Base-by-base conservation (phyloP, 495 filamentous ascomycete genomes). In the Darksidea phi region DNA sequence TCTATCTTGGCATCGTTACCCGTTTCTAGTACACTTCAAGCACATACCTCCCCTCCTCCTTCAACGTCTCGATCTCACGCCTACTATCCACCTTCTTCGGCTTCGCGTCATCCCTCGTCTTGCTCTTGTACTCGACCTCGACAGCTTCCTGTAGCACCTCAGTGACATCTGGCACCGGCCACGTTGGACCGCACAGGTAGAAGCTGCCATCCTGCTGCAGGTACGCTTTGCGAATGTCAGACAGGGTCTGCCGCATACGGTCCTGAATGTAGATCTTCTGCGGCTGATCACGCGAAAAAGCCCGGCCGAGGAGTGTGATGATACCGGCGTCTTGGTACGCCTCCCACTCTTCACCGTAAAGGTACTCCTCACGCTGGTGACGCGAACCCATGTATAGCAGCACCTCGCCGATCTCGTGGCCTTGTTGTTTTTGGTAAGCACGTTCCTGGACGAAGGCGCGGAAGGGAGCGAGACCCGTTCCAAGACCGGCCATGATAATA, bases 211-310 rank as follows among this genome's bases (percentile, higher is more conserved):
- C 88, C 59, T 95, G 82, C 71, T 86, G 80, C 69, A 95, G 84
- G 72, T 97, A 97, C 7, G 91, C 90, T 74, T 94, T 76, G 61
- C 93, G 83, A 55, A 98, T 91, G 52, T 96, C 88, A n/a, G 75
- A 73, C 36, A 97, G 74, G 1, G 86, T 88, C 80, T 97, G 81
- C 56, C 94, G 83, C 94, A 98, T 97, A 63, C 91, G 86, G 70
- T 97, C 94, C 79, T 98, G 94, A 72, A 98, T 98, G 71, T 98
- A 98, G 61, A 98, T 95, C 86, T 98, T 98, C 81, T 97, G 82
- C 18, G 88, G 85, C 82, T 98, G 94, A 71, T 98, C 94, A 67
- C 94, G 86, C 51, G 90, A 95, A 83, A 98, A 98, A 15, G 94
- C 94, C 46, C 89, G 84, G 23, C 95, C 95, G 20, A 98, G 84